Evolutionary conservation across 208 protist species (phyloP).

Genomic region (Wallacemonas sp.): DNA sequence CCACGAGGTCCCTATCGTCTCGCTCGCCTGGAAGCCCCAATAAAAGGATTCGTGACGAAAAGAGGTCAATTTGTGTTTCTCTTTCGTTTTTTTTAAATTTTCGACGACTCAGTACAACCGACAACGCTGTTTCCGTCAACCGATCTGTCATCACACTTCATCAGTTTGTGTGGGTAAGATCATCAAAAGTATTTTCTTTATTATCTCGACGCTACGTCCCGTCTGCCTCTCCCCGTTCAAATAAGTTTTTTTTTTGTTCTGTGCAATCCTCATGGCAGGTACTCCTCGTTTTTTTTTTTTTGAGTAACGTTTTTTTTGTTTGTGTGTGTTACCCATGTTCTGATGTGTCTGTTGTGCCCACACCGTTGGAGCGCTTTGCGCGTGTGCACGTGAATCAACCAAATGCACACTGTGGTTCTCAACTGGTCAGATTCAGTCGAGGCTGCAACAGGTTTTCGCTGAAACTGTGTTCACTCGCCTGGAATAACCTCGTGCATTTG

Average conservation of each 20-base stretch:
- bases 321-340: slow-evolving; percentile 15
- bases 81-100: not conserved
- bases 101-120: not conserved
- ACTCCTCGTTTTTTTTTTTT: slow-evolving; percentile 3
- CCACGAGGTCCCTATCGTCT: slow-evolving; percentile 38
- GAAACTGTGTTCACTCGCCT: too few relatives aligned
- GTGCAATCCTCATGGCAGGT: too few relatives aligned
- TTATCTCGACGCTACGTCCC: not conserved
- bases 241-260: slow-evolving; percentile 7
- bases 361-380: not conserved
- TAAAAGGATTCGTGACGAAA: not conserved
- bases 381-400: too few relatives aligned
- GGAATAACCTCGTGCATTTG: too few relatives aligned
- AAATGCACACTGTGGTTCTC: too few relatives aligned
- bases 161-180: not conserved
- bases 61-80: not conserved
- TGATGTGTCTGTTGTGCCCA: not conserved
- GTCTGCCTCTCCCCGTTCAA: not conserved
- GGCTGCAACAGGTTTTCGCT: too few relatives aligned
- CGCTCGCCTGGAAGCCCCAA: slow-evolving; percentile 22
- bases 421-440: too few relatives aligned
- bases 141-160: not conserved
- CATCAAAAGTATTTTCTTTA: slow-evolving; percentile 3
- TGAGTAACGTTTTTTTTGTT: slow-evolving; percentile 14
- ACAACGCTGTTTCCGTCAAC: not conserved